Evolutionary conservation across 176 grass and related monocot species (phyloP), one percentile per base, ranked within the genome.

Genomic region (Puccinellia tenuiflora): DNA sequence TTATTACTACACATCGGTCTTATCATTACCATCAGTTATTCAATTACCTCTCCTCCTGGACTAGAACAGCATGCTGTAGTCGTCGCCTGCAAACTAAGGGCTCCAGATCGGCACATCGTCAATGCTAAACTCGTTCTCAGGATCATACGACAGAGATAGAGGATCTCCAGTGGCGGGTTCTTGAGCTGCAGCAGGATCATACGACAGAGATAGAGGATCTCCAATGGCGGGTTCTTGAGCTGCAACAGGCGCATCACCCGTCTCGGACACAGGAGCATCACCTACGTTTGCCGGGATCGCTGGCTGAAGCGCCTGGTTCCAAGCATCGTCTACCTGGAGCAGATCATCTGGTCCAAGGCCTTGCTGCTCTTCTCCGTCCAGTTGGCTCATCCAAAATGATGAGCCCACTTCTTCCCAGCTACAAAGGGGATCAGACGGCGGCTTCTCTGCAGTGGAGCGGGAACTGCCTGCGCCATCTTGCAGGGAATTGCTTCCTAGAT

Each of bases 1-100:
- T 35, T 48, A 66, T 78, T 78, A 33, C 48, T 45, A 22, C 13
- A n/a, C 7, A 12, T n/a, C 0, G 3, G 37, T 47, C 5, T 35
- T 33, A 69, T 33, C 21, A 22, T 67, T 56, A 57, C 55, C 18
- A 15, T 53, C 34, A 77, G 43, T 78, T 69, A 35, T 21, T 60
- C 11, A 46, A 40, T 46, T 18, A 26, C 42, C 42, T 45, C 69
- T 28, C 69, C 42, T 14, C 52, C 24, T 38, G 37, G 5, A 20
- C 74, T 38, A 81, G 15, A 68, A 22, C 26, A 26, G 37, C 79
- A 69, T 82, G 79, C 7, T 59, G 6, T 56, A 66, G 57, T 81
- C 77, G 5, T 81, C 68, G 40, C 24, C 83, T 2, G 15, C 33
- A 47, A 33, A 21, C 7, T 18, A 20, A 74, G 78, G 78, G 63